Evolutionary conservation across 495 filamentous ascomycete species (phyloP).

Genomic region (Aspergillus biplanus): DNA sequence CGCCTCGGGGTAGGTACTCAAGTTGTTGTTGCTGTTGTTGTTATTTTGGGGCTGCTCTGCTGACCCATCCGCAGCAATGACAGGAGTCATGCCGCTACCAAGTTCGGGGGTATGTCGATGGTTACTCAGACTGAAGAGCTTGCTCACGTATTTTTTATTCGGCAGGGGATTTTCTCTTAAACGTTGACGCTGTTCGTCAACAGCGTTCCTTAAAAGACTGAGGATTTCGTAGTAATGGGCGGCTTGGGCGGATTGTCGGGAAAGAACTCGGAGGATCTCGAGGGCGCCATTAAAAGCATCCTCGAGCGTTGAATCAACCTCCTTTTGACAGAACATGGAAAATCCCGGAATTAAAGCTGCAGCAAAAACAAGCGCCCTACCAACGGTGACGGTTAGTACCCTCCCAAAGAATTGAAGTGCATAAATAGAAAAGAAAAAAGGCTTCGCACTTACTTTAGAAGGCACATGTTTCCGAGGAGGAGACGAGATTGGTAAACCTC

Average conservation of each 20-base stretch:
- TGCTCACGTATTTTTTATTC: slow-evolving; percentile 41
- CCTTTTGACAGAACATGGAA: slow-evolving; percentile 45
- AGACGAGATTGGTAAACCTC: slow-evolving; percentile 39
- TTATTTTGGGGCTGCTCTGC: not conserved
- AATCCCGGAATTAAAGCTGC: slow-evolving; percentile 48
- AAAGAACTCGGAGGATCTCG: slow-evolving; percentile 36
- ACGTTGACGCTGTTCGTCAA: slow-evolving; percentile 39
- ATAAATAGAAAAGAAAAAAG: not conserved
- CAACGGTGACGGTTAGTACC: slow-evolving; percentile 16
- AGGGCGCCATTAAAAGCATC: slow-evolving; percentile 38
- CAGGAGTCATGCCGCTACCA: not conserved
- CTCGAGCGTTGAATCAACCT: slow-evolving; percentile 35
- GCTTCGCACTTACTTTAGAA: slow-evolving; percentile 34
- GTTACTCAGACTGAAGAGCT: slow-evolving; percentile 39
- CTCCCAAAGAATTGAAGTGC: not conserved
- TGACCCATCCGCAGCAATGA: not conserved
- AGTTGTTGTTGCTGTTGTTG: not conserved
- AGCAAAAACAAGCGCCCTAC: slow-evolving; percentile 46
- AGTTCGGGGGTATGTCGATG: slow-evolving; percentile 10
- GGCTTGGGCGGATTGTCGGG: slow-evolving; percentile 43
- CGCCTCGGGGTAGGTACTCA: slow-evolving; percentile 5
- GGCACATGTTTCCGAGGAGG: slow-evolving; percentile 42
- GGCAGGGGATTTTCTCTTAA: slow-evolving; percentile 34
- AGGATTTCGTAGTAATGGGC: slow-evolving; percentile 45
- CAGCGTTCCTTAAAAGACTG: slow-evolving; percentile 35